Evolutionary conservation across 78 protist genomes (phyloP).

Genomic region (Chrysochromulina tobinii): DNA sequence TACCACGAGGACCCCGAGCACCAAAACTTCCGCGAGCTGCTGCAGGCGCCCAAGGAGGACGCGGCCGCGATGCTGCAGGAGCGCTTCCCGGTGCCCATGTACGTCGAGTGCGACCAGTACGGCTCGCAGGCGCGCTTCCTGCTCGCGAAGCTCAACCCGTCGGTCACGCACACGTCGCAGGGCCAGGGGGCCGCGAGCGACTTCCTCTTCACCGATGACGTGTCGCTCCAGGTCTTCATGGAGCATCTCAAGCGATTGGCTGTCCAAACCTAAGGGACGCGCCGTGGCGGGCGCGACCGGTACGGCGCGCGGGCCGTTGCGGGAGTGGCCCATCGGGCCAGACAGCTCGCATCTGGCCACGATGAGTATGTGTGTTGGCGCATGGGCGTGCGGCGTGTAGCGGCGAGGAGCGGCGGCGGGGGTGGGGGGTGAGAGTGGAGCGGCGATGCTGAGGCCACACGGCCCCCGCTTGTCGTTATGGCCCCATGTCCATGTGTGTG

Average conservation of each 20-base stretch:
- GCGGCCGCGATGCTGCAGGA: slow-evolving; percentile 33
- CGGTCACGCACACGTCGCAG: slow-evolving; percentile 70
- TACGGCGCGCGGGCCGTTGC: no score
- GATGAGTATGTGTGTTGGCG: no score
- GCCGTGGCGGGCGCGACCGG: no score
- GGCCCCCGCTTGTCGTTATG: no score
- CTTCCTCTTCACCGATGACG: slow-evolving; percentile 55
- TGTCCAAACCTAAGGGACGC: not conserved
- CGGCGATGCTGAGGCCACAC: no score
- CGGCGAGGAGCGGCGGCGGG: no score
- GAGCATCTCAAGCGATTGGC: slow-evolving; percentile 64
- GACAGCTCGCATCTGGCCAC: no score
- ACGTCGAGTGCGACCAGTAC: slow-evolving; percentile 82
- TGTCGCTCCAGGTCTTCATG: slow-evolving; percentile 55
- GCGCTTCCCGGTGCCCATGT: slow-evolving; percentile 41
- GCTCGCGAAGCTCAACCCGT: slow-evolving; percentile 85
- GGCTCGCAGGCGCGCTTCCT: slow-evolving; percentile 86
- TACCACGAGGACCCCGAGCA: slow-evolving; percentile 73
- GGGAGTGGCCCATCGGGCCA: no score
- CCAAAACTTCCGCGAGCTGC: slow-evolving; percentile 69
- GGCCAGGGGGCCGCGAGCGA: not conserved
- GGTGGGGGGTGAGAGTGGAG: no score
- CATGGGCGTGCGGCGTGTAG: no score
- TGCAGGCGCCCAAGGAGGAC: slow-evolving; percentile 77
- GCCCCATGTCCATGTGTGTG: no score